Evolutionary conservation across 1,139 yeast genomes (phyloP).

Genomic region (Dujonia santamariae): DNA sequence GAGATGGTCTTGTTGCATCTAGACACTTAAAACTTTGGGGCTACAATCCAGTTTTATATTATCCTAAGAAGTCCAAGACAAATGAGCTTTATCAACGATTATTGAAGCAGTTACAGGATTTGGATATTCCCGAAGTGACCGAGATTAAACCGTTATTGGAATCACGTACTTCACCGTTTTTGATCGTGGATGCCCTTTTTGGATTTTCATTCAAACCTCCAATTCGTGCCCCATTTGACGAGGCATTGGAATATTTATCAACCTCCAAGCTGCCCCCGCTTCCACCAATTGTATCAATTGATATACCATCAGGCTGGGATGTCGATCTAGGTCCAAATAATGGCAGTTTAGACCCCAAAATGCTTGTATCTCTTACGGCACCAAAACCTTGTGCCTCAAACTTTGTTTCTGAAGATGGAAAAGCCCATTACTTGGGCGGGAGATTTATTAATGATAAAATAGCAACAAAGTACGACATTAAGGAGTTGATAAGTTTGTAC

Average conservation of each 20-base stretch:
- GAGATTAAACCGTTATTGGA: constrained; percentile 5
- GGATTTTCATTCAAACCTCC: constrained; percentile 95
- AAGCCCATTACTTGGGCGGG: constrained; percentile 83
- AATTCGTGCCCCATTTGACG: constrained; percentile 72
- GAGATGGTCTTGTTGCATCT: constrained; percentile 95
- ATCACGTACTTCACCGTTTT: constrained; percentile 5
- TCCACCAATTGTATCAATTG: constrained; percentile 74
- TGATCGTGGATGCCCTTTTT: constrained; percentile 79
- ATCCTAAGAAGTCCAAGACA: constrained; percentile 57
- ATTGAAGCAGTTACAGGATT: constrained; percentile 55
- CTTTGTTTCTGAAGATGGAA: constrained; percentile 28
- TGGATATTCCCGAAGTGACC: constrained; percentile 45
- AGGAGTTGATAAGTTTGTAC: constrained; percentile 32
- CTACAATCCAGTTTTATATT: constrained; percentile 66
- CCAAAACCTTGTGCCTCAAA: constrained; percentile 81
- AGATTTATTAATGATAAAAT: constrained; percentile 66
- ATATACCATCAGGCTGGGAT: constrained; percentile 96
- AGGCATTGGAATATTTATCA: constrained; percentile 49
- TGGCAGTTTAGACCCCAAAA: constrained; percentile 51
- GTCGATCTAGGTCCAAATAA: constrained; percentile 77
- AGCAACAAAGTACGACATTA: constrained; percentile 72
- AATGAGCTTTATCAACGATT: constrained; percentile 44
- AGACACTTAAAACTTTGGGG: constrained; percentile 80
- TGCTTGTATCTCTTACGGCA: constrained; percentile 82
- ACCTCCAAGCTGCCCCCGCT: constrained; percentile 22